These are phyloP conservation scores for Yueomyces sinensis DNA, from an alignment of 805 yeast genomes.

Conservation along the genomic window DNA sequence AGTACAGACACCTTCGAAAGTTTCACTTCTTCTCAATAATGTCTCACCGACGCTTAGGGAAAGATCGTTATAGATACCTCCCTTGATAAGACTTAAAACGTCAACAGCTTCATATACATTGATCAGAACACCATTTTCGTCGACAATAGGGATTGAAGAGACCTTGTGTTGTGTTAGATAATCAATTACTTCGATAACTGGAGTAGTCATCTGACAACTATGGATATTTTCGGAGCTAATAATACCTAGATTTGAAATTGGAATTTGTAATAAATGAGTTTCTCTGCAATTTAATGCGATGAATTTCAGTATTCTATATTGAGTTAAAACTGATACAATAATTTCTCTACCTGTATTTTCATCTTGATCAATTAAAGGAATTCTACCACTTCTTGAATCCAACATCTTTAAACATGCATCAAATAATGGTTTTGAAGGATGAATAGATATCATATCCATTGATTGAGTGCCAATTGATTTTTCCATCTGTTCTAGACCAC, in stretches of 20 bases:
- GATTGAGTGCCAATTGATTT: conserved; percentile 76
- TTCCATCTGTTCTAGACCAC: conserved; percentile 79
- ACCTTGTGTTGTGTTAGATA: conserved; percentile 67
- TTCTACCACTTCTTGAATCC: conserved; percentile 77
- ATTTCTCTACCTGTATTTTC: conserved; percentile 87
- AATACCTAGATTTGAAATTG: conserved; percentile 56
- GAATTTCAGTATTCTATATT: conserved; percentile 88
- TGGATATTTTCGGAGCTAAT: conserved; percentile 46
- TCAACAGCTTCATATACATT: conserved; percentile 96
- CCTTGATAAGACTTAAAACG: conserved; percentile 81
- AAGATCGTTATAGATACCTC: conserved; percentile 85
- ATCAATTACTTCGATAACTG: conserved; percentile 87
- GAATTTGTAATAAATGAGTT: conserved; percentile 67
- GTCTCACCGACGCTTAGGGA: conserved; percentile 94
- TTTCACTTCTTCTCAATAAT: conserved; percentile 74
- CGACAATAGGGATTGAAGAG: conserved; percentile 87
- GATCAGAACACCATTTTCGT: conserved; percentile 47
- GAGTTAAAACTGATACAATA: conserved; percentile 89
- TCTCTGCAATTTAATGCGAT: conserved; percentile 95
- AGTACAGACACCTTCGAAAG: conserved; percentile 95
- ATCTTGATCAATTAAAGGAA: conserved; percentile 89
- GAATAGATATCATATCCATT: conserved; percentile 74
- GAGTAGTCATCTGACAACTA: conserved; percentile 79
- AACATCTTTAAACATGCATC: conserved; percentile 92
- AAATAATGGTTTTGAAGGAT: conserved; percentile 78